Evolutionary conservation across 73 alveolate genomes (phyloP).

Genomic region (Stentor roeselii): DNA sequence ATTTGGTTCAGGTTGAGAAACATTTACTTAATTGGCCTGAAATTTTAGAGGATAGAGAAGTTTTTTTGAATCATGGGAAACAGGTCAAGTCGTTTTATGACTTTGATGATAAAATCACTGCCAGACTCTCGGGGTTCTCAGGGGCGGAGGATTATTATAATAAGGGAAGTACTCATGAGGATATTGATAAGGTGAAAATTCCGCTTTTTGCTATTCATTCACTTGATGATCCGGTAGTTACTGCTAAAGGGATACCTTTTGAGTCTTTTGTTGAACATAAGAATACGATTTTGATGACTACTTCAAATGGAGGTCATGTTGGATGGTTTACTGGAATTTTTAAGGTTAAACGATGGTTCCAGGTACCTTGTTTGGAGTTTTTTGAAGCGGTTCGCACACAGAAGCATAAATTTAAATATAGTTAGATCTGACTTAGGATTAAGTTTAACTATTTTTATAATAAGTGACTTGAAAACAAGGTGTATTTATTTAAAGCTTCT

Average conservation of each 20-base stretch:
- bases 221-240: conserved; percentile 9
- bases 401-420: no score
- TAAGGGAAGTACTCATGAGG: neutral
- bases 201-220: conserved; percentile 4
- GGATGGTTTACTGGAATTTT: conserved; percentile 26
- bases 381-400: neutral
- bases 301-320: conserved; percentile 2
- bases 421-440: no score
- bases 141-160: neutral
- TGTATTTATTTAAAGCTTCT: no score
- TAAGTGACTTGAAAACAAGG: no score
- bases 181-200: neutral
- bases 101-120: neutral
- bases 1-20: neutral
- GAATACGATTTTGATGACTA: neutral
- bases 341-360: neutral
- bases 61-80: neutral
- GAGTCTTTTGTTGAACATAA: neutral
- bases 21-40: neutral
- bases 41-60: neutral
- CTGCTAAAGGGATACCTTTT: neutral
- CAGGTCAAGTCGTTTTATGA: neutral
- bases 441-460: no score
- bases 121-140: neutral
- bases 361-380: neutral